Evolutionary conservation across 345 rosid genomes (phyloP).

Genomic region (Trapa incisa): DNA sequence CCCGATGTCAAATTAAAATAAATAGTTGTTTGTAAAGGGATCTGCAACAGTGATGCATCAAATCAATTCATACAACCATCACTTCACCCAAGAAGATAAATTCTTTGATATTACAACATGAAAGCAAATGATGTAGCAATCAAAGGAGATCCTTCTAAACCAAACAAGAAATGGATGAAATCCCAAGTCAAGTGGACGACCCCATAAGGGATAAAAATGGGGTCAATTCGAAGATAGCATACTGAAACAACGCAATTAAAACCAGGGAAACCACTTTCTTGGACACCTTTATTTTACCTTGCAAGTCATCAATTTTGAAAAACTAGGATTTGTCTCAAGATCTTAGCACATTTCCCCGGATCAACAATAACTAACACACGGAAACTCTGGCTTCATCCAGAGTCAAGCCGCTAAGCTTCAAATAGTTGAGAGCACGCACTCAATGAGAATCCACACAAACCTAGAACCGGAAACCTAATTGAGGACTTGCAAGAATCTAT

Average conservation of each 20-base stretch:
- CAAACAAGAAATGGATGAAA: not conserved
- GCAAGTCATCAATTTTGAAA: not conserved
- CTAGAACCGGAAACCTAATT: not conserved
- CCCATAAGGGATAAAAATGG: not conserved
- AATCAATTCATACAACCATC: no score
- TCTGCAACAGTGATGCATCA: not conserved
- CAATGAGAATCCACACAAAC: not conserved
- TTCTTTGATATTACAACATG: not conserved
- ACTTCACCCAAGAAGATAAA: not conserved
- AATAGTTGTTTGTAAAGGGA: not conserved
- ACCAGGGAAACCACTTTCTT: not conserved
- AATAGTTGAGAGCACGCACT: not conserved
- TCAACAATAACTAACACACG: not conserved
- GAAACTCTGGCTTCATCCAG: not conserved
- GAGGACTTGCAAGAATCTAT: no score
- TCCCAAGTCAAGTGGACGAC: not conserved
- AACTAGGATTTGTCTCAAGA: not conserved
- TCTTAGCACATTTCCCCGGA: not conserved
- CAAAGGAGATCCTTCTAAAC: not conserved
- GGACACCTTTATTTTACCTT: not conserved
- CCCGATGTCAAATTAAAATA: not conserved
- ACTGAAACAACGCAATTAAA: not conserved
- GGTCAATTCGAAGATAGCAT: not conserved
- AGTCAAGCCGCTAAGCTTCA: not conserved
- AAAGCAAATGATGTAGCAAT: not conserved